A percentile compares a stretch with the other conserved stretches of the same genome.
phyloP scores from a whole-genome alignment of 169 alveolate genomes.

The Eimeria zaria region DNA sequence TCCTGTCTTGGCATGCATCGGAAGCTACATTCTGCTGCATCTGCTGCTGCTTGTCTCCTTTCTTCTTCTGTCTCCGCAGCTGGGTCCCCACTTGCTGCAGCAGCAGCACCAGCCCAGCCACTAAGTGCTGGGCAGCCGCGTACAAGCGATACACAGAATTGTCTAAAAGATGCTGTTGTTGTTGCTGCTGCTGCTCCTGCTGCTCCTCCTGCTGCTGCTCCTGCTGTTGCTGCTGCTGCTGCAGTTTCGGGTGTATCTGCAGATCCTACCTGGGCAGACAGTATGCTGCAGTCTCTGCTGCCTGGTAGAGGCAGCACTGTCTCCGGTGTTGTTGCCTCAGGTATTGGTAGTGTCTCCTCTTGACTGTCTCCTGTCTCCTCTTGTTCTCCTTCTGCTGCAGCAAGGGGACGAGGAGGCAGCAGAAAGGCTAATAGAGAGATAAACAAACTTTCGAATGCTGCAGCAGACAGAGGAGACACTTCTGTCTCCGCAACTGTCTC shows the following conservation, averaged over 20 bases:
- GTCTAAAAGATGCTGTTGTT: not conserved
- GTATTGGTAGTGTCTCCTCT: not conserved
- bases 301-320: slow-evolving; percentile 24
- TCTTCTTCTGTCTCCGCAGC: slow-evolving; percentile 32
- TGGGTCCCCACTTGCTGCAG: slow-evolving; percentile 15
- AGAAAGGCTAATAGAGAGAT: not conserved
- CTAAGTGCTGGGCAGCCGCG: slow-evolving; percentile 54
- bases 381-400: not conserved
- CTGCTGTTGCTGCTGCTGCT: slow-evolving; percentile 25
- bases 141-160: slow-evolving; percentile 2
- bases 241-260: not conserved
- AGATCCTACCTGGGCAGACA: not conserved
- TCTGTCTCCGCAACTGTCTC: not conserved
- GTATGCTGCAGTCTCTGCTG: not conserved
- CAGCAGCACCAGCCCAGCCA: slow-evolving; percentile 4
- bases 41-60: slow-evolving; percentile 35
- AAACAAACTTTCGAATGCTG: not conserved
- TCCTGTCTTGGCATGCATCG: not conserved
- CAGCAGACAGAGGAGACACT: slow-evolving; percentile 30
- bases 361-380: not conserved
- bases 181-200: slow-evolving; percentile 8
- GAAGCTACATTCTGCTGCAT: slow-evolving; percentile 8
- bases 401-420: slow-evolving; percentile 44
- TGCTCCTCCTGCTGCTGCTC: not conserved
- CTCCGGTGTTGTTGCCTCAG: not conserved